Conservation (phyloP, 2,329 filamentous ascomycete genomes). For the Chaetothyriales sp. region DNA sequence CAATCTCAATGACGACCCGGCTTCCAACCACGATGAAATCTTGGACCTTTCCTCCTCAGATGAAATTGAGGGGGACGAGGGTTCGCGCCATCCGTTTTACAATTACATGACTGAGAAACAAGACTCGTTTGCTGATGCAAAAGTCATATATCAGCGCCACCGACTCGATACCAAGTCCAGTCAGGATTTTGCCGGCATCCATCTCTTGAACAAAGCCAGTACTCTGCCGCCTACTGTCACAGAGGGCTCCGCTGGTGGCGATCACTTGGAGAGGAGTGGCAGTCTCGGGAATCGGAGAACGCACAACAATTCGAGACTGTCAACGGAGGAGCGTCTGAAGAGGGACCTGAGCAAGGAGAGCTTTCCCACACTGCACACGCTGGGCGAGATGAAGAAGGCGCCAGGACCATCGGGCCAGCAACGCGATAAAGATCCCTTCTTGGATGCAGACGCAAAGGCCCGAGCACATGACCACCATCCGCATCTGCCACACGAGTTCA, state of each 20-base stretch:
- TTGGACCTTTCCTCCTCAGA: slow-evolving; percentile 10
- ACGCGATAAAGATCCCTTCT: slow-evolving; percentile 19
- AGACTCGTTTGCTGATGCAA: slow-evolving; percentile 86
- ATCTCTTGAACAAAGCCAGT: slow-evolving; percentile 23
- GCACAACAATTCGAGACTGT: slow-evolving; percentile 8
- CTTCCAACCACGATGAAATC: slow-evolving; percentile 4
- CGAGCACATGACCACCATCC: slow-evolving; percentile 39
- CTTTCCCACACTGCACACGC: slow-evolving; percentile 12
- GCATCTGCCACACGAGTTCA: slow-evolving; percentile 41
- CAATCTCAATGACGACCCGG: slow-evolving; percentile 1
- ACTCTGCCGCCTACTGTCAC: slow-evolving; percentile 14
- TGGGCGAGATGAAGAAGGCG: neutral
- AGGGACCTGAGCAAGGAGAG: slow-evolving; percentile 5
- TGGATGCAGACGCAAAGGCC: slow-evolving; percentile 36
- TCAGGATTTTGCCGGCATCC: slow-evolving; percentile 21
- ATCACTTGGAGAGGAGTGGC: slow-evolving; percentile 14
- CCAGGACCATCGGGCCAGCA: slow-evolving; percentile 8
- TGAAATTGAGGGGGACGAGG: slow-evolving; percentile 9
- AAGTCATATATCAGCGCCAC: slow-evolving; percentile 87
- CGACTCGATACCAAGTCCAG: slow-evolving; percentile 43
- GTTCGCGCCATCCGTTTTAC: slow-evolving; percentile 52
- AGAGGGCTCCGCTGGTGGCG: slow-evolving; percentile 9
- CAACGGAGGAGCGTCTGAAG: neutral
- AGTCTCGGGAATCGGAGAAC: slow-evolving; percentile 17
- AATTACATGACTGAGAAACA: slow-evolving; percentile 88